Base-by-base conservation (phyloP, 202 grass and related monocot genomes). In the Saccharum hybrid region DNA sequence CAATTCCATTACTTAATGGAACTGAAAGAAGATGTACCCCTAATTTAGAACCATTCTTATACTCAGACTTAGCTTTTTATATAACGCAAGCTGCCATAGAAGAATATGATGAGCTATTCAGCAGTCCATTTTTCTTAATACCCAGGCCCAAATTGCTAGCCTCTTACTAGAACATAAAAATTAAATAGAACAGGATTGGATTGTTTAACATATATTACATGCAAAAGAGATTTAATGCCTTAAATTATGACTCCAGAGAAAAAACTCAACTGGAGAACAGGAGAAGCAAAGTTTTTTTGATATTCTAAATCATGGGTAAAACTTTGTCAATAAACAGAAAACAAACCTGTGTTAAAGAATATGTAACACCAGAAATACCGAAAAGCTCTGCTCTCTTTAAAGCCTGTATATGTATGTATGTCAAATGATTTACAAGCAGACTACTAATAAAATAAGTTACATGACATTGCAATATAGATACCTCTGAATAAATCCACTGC, bases 351-450 rank as follows among this genome's bases (percentile, higher is more conserved):
- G 96, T 93, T 48, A 98, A 82, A 67, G 96, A 94, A 94, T 96
- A 98, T 62, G 96, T 98, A 81, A 98, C 96, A 83, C 96, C 96
- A 66, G 91, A 78, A 88, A 98, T 98, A 72, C 93, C 96, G 59
- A 98, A 98, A 87, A 98, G 91, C 72, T 98, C 96, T 70, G 96
- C 93, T 82, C 96, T 98, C 71, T 96, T 95, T 68, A 98, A 89
- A 81, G 96, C 96, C 96, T 98, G 89, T 82, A 72, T 18, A 74
- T 86, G 40, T 88, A 83, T 76, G 65, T 8, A 73, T 68, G 63
- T 23, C 67, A 89, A 76, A 78, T 78, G 33, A 85, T 82, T 66
- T 11, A 83, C 9, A 88, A 63, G 80, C 33, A 67, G 65, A 45
- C 22, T 72, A 70, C 66, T 23, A 22, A 66, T 43, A 61, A 33